Conservation (phyloP, 305 asterid genomes). For the Fraxinus nigra region DNA sequence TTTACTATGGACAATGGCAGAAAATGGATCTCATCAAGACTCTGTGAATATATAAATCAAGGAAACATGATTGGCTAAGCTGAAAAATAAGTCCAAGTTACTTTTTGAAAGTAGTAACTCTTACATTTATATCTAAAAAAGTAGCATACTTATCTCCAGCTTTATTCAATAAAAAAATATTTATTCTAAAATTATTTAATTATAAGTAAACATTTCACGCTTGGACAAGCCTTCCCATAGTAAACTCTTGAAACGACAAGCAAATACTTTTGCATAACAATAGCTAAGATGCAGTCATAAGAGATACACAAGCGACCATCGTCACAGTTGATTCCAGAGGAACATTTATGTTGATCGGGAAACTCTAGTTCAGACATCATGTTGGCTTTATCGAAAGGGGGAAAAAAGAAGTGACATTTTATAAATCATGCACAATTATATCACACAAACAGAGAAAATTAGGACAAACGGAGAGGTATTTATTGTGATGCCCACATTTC, state of each 20-base stretch:
- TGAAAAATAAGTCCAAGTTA: background rate
- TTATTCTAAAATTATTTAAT: background rate
- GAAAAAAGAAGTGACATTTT: background rate
- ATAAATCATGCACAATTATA: background rate
- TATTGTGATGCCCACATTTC: background rate
- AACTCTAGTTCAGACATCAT: background rate
- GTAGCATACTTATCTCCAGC: background rate
- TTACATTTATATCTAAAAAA: background rate
- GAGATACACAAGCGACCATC: background rate
- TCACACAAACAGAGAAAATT: background rate
- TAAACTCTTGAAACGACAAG: background rate
- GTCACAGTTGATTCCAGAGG: background rate
- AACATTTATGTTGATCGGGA: background rate
- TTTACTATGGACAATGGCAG: background rate
- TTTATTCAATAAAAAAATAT: background rate
- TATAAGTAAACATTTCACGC: background rate
- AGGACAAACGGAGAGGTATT: background rate
- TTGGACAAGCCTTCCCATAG: background rate
- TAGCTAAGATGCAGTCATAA: conserved; percentile 2
- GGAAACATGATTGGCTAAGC: background rate
- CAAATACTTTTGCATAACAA: background rate
- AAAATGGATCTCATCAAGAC: background rate
- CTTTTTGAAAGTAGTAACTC: background rate
- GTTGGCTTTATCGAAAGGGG: background rate
- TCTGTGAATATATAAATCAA: background rate